These are phyloP conservation scores for Pistacia atlantica DNA, from an alignment of 345 rosid species.

Conservation along the genomic window DNA sequence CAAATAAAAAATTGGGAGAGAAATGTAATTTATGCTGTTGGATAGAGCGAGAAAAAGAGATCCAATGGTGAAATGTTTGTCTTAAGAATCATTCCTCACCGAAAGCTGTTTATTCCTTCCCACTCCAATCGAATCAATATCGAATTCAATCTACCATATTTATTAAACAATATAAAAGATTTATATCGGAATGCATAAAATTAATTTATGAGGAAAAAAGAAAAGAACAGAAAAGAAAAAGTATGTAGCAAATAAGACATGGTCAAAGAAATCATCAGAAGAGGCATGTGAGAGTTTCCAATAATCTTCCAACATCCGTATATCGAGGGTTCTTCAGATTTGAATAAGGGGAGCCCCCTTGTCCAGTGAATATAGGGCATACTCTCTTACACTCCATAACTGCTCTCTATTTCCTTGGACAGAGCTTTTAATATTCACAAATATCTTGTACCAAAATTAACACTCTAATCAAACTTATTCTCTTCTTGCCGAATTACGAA, in stretches of 20 bases:
- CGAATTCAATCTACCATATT: background rate
- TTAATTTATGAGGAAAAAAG: background rate
- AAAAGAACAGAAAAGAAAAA: background rate
- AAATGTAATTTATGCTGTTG: background rate
- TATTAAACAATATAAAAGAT: background rate
- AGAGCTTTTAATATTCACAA: conserved; percentile 9
- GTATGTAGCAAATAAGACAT: background rate
- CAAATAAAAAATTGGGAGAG: background rate
- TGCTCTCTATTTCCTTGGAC: background rate
- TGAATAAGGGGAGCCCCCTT: conserved; percentile 20
- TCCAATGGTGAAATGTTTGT: background rate
- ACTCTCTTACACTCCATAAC: background rate
- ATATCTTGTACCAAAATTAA: background rate
- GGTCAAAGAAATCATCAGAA: background rate
- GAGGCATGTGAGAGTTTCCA: conserved; percentile 15
- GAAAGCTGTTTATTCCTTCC: conserved; percentile 13
- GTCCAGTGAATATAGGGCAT: background rate
- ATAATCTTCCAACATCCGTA: conserved; percentile 5
- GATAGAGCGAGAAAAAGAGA: background rate
- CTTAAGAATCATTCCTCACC: conserved; percentile 1
- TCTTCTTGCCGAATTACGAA: background rate
- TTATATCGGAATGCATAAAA: background rate
- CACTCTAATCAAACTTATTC: background rate
- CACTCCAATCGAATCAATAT: conserved; percentile 10
- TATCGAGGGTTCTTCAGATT: background rate